These are phyloP conservation scores for Kodamaea derodonti DNA, from an alignment of 1,139 yeast species.

Conservation along the genomic window DNA sequence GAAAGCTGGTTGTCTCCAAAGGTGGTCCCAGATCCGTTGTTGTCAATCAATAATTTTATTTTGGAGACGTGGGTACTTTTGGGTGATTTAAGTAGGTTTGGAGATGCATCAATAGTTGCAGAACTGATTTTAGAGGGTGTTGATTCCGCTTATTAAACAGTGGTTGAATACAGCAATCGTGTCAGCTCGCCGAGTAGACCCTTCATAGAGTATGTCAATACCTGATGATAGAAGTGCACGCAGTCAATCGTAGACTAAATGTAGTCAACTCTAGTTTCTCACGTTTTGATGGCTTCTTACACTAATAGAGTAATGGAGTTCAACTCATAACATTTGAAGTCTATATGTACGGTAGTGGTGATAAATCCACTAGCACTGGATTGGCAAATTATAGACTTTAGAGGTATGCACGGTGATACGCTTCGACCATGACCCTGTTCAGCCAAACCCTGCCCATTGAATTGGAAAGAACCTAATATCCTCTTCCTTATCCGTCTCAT, in stretches of 20 bases:
- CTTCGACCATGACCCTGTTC: too few species aligned
- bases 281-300: too few species aligned
- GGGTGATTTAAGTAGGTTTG: conserved; percentile 1
- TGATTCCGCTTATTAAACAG: not conserved
- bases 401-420: too few species aligned
- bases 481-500: conserved; percentile 10
- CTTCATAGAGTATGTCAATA: too few species aligned
- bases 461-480: conserved; percentile 17
- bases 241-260: too few species aligned
- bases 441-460: conserved; percentile 85
- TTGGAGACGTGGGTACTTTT: not conserved
- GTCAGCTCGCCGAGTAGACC: too few species aligned
- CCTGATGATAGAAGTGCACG: too few species aligned
- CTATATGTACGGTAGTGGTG: too few species aligned
- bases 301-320: too few species aligned
- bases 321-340: too few species aligned
- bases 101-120: not conserved
- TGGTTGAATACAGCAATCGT: not conserved
- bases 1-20: conserved; percentile 1
- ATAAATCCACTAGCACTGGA: too few species aligned
- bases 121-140: not conserved
- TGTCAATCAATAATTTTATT: not conserved
- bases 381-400: too few species aligned
- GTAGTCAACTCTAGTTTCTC: not conserved
- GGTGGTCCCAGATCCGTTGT: conserved; percentile 1